Percentiles rank a stretch among this genome's conserved stretches.
Evolutionary conservation across 805 yeast genomes (phyloP).

Genomic region (Wickerhamomyces mucosus): DNA sequence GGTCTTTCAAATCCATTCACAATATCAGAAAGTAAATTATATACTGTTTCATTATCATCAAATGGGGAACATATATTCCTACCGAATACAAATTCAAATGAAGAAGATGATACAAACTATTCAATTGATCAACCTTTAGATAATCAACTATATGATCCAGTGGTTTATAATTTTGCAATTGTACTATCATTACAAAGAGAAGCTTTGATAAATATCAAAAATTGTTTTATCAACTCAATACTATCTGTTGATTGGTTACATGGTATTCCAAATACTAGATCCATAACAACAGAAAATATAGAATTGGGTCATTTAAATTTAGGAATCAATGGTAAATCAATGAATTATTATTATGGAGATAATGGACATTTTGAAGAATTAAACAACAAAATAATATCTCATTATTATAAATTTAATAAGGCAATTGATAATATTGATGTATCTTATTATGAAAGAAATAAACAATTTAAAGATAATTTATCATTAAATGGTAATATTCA

Average conservation of each 20-base stretch:
- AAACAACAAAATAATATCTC: conserved; percentile 4
- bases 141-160: conserved; percentile 25
- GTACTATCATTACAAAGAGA: conserved; percentile 35
- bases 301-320: conserved; percentile 34
- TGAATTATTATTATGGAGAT: conserved; percentile 18
- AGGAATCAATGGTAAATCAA: conserved; percentile 34
- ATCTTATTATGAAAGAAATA: background rate
- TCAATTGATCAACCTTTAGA: conserved; percentile 26
- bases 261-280: conserved; percentile 39
- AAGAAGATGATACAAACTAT: conserved; percentile 27
- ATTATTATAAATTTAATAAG: conserved; percentile 4
- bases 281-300: conserved; percentile 36
- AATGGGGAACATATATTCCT: background rate
- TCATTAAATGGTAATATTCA: conserved; percentile 6
- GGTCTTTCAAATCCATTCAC: background rate
- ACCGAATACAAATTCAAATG: background rate
- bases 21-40: background rate
- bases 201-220: conserved; percentile 27
- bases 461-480: conserved; percentile 4
- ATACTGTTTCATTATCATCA: conserved; percentile 4
- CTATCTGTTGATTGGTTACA: conserved; percentile 43
- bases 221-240: conserved; percentile 32
- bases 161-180: conserved; percentile 46
- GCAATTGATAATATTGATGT: conserved; percentile 4
- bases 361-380: conserved; percentile 12